These are phyloP conservation scores for Tillandsia leiboldiana DNA, from an alignment of 176 grass and related monocot genomes.

Conservation along the genomic window DNA sequence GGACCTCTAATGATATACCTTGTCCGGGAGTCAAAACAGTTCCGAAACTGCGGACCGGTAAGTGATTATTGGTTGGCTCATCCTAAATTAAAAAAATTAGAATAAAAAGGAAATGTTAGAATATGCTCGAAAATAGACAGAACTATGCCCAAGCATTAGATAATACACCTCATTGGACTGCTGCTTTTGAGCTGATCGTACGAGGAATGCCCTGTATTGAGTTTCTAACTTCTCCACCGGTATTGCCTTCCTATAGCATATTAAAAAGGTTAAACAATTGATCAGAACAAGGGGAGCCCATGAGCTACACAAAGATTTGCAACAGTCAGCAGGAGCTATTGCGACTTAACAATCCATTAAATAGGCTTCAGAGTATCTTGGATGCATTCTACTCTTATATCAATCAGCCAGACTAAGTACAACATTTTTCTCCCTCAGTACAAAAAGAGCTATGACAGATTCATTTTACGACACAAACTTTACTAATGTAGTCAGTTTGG, in stretches of 20 bases:
- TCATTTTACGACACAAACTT: background rate
- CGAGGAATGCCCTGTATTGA: constrained; percentile 59
- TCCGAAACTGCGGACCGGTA: constrained; percentile 57
- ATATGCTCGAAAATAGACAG: background rate
- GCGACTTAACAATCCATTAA: background rate
- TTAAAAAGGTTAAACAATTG: background rate
- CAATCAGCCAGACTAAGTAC: background rate
- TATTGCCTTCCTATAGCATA: constrained; percentile 46
- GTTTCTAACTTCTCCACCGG: constrained; percentile 69
- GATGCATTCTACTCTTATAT: background rate
- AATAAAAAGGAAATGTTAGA: background rate
- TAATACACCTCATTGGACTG: constrained; percentile 37
- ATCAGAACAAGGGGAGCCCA: background rate
- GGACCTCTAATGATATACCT: constrained; percentile 27
- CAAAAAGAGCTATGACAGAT: background rate
- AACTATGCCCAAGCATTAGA: background rate
- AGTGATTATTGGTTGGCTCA: constrained; percentile 28
- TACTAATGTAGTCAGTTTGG: too few relatives aligned
- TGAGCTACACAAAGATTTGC: background rate
- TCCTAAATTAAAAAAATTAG: constrained; percentile 32
- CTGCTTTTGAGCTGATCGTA: constrained; percentile 46
- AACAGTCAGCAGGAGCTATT: background rate
- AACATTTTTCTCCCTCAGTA: background rate
- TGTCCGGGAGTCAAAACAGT: constrained; percentile 35
- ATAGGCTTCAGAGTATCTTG: background rate